Percentiles rank a stretch among this genome's conserved stretches.
phyloP scores from a whole-genome alignment of 176 grass and related monocot genomes.

The Oryza rufipogon region DNA sequence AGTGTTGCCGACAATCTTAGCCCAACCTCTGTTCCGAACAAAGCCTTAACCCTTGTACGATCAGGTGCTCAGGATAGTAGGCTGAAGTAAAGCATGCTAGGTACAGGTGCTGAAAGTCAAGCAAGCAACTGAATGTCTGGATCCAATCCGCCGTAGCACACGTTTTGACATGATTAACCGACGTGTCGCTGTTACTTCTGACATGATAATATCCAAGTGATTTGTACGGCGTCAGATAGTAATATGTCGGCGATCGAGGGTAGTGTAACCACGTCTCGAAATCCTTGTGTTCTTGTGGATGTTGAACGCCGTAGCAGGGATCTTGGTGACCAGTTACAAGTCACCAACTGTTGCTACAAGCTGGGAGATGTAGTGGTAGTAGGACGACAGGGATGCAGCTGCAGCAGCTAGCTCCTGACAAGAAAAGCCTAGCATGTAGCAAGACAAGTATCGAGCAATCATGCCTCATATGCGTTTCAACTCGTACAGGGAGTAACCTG shows the following conservation, averaged over 20 bases:
- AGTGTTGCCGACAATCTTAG: too few relatives aligned
- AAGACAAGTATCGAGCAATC: background rate
- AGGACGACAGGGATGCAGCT: background rate
- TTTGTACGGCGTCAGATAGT: background rate
- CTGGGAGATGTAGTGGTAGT: background rate
- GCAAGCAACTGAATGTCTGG: background rate
- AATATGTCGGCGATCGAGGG: background rate
- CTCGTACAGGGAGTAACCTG: conserved; percentile 1
- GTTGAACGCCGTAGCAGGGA: conserved; percentile 9
- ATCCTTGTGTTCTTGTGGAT: background rate
- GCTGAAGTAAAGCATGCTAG: background rate
- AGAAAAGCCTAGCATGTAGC: background rate
- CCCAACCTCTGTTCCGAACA: too few relatives aligned
- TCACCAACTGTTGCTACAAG: background rate
- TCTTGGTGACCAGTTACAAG: conserved; percentile 21
- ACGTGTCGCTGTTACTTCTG: background rate
- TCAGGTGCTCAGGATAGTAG: background rate
- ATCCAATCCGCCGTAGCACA: background rate
- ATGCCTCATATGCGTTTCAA: background rate
- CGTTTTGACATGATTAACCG: background rate
- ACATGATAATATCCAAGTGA: background rate
- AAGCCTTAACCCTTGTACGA: too few relatives aligned
- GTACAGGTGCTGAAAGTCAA: background rate
- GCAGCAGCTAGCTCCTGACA: background rate
- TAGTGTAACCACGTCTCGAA: background rate